Conservation (phyloP, 177 flowering plant species). For the Tripterygium wilfordii region DNA sequence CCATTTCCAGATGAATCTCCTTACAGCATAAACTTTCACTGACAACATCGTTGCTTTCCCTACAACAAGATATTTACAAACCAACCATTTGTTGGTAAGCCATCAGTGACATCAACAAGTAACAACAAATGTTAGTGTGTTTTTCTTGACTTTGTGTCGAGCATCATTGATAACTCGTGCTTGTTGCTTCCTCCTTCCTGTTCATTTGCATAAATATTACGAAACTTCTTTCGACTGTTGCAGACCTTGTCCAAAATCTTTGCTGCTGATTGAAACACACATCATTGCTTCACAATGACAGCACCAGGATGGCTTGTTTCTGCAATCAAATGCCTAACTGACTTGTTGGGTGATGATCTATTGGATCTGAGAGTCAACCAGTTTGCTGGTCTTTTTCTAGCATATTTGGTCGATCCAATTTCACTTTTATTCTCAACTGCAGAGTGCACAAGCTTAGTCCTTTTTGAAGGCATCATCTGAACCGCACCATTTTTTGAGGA, state of each 20-base stretch:
- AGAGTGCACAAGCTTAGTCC: constrained; percentile 32
- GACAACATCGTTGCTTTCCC: background rate
- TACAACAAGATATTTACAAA: too few species aligned
- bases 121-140: too few species aligned
- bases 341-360: constrained; percentile 42
- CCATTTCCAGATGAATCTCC: constrained; percentile 1
- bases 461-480: constrained; percentile 31
- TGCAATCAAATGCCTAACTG: constrained; percentile 22
- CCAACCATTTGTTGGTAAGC: too few species aligned
- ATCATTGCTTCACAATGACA: constrained; percentile 23
- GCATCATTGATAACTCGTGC: too few species aligned
- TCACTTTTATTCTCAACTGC: constrained; percentile 22
- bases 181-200: constrained; percentile 30
- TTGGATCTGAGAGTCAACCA: constrained; percentile 46
- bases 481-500: constrained; percentile 14
- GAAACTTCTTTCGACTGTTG: too few species aligned
- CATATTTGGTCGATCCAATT: constrained; percentile 9
- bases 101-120: too few species aligned
- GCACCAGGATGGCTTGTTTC: constrained; percentile 25
- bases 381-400: constrained; percentile 29
- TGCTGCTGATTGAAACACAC: constrained; percentile 29
- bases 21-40: constrained; percentile 4
- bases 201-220: too few species aligned
- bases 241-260: constrained; percentile 23
- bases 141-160: too few species aligned